These are phyloP conservation scores for Claviceps sp. DNA, from an alignment of 2,329 filamentous ascomycete genomes.

Conservation along the genomic window DNA sequence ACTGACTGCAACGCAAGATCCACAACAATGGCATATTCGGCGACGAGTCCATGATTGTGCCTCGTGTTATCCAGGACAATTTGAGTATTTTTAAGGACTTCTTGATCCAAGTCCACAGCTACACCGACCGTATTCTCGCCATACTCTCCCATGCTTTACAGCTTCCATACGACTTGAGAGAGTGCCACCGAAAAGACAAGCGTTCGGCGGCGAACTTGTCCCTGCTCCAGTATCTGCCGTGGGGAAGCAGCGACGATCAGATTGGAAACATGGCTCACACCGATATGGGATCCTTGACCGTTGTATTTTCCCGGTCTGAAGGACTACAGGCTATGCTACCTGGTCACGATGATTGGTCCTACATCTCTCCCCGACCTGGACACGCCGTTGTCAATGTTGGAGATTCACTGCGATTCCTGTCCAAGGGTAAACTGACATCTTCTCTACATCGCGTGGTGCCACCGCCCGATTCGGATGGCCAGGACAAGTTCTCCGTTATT, in stretches of 20 bases:
- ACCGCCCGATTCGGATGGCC: conserved; percentile 7
- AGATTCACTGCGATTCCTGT: conserved; percentile 9
- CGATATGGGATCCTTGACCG: conserved; percentile 11
- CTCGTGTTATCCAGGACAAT: conserved; percentile 2
- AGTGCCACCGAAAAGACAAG: conserved; percentile 7
- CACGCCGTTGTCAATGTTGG: conserved; percentile 7
- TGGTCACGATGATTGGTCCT: conserved; percentile 8
- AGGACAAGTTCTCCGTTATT: conserved; percentile 11
- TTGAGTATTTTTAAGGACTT: conserved; percentile 4
- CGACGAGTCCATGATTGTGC: conserved; percentile 1
- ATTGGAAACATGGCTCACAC: conserved; percentile 11
- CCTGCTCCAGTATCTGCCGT: conserved; percentile 9
- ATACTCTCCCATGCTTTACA: conserved; percentile 2
- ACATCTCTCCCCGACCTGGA: conserved; percentile 7
- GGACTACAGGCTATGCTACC: conserved; percentile 11
- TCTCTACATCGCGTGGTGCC: conserved; percentile 11
- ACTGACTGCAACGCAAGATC: conserved; percentile 61
- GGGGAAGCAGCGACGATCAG: conserved; percentile 6
- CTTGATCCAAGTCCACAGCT: neutral
- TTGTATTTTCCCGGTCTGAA: conserved; percentile 10
- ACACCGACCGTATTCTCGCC: conserved; percentile 4
- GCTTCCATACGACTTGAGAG: conserved; percentile 1
- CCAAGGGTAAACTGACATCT: conserved; percentile 5
- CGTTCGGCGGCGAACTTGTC: conserved; percentile 9
- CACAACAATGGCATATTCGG: conserved; percentile 6